These are phyloP conservation scores for Sarocladiaceae sp. DNA, from an alignment of 2,329 filamentous ascomycete species.

Conservation along the genomic window DNA sequence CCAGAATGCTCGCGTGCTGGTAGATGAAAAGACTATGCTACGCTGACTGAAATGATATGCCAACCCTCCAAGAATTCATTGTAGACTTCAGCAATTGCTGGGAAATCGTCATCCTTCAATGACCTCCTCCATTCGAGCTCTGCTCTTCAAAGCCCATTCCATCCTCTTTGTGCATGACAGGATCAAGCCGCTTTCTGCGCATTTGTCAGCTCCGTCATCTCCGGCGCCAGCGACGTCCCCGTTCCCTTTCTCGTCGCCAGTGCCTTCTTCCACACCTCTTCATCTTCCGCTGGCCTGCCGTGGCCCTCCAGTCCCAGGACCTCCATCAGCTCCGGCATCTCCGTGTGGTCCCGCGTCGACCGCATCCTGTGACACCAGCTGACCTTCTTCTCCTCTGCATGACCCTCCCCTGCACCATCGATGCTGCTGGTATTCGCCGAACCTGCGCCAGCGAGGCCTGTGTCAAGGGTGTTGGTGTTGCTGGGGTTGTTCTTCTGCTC, in stretches of 20 bases:
- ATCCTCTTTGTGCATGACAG: no score
- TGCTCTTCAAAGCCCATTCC: neutral
- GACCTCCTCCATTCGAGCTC: neutral
- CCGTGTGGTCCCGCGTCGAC: constrained; percentile 70
- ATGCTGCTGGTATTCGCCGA: constrained; percentile 8
- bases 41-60: no score
- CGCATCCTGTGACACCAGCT: constrained; percentile 81
- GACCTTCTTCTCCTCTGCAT: constrained; percentile 50
- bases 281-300: constrained; percentile 29
- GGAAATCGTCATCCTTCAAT: no score
- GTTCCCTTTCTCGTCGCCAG: constrained; percentile 45
- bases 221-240: constrained; percentile 42
- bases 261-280: constrained; percentile 41
- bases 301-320: constrained; percentile 51
- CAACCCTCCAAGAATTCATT: no score
- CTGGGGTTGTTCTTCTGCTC: constrained; percentile 21
- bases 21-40: no score
- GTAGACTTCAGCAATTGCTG: no score
- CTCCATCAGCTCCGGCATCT: constrained; percentile 59
- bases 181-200: constrained; percentile 16
- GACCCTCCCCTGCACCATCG: constrained; percentile 20
- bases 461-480: no score
- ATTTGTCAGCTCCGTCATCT: constrained; percentile 38
- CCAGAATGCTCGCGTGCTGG: neutral
- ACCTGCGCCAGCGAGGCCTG: constrained; percentile 6